Conservation (phyloP, 257 asterid species). For the Nicotiana obtusifolia region DNA sequence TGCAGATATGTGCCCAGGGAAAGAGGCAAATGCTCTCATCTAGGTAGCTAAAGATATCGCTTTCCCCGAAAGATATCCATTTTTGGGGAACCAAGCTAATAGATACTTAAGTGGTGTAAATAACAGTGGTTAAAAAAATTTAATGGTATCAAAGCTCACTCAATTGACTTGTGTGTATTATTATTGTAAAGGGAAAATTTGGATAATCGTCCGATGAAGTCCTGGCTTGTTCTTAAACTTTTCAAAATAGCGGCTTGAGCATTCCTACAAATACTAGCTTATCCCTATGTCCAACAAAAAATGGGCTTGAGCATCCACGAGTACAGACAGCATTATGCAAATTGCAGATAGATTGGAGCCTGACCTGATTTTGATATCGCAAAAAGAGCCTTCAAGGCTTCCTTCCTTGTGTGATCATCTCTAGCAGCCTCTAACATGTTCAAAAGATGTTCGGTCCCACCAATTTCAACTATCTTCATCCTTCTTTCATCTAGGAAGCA, state of each 20-base stretch:
- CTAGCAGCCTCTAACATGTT: constrained; percentile 70
- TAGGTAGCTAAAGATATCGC: background rate
- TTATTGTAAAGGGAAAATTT: background rate
- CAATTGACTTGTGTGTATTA: background rate
- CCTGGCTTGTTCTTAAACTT: background rate
- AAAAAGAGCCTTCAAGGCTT: constrained; percentile 81
- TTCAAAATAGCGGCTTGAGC: background rate
- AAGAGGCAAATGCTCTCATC: background rate
- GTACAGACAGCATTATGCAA: background rate
- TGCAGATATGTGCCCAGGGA: background rate
- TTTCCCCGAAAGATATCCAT: background rate
- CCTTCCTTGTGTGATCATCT: constrained; percentile 80
- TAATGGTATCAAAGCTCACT: background rate
- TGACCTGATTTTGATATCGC: constrained; percentile 87
- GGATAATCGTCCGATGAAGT: background rate
- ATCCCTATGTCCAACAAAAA: background rate
- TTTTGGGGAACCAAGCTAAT: background rate
- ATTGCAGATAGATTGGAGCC: constrained; percentile 4
- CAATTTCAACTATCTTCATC: constrained; percentile 67
- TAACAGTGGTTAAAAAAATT: background rate
- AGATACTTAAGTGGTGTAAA: background rate
- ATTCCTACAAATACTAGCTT: background rate
- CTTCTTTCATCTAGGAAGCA: constrained; percentile 57
- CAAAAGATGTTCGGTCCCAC: constrained; percentile 60
- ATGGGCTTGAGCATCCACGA: background rate